These are phyloP conservation scores for Aspergillus ibericus DNA, from an alignment of 2,329 filamentous ascomycete genomes.

Conservation along the genomic window DNA sequence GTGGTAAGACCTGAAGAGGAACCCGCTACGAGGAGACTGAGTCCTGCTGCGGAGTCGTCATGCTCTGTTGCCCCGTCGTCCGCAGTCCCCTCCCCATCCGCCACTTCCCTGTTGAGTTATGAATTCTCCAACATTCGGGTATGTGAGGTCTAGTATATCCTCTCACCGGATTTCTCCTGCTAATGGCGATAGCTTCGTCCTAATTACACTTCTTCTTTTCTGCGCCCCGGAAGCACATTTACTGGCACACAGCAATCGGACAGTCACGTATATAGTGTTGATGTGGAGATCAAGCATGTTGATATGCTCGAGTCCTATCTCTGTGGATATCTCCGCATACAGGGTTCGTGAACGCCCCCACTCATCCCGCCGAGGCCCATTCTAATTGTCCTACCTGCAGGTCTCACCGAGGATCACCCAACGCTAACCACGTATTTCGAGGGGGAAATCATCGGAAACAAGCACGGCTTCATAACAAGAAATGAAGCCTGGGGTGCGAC, in stretches of 20 bases:
- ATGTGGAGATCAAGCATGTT: slow-evolving; percentile 95
- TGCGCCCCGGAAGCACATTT: slow-evolving; percentile 86
- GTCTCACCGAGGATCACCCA: slow-evolving; percentile 90
- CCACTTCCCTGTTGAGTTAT: slow-evolving; percentile 52
- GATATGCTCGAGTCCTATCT: slow-evolving; percentile 92
- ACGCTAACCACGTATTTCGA: slow-evolving; percentile 99
- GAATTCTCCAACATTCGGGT: slow-evolving; percentile 59
- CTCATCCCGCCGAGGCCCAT: neutral
- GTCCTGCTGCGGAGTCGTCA: slow-evolving; percentile 35
- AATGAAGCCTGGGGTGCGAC: slow-evolving; percentile 89
- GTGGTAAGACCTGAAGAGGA: slow-evolving; percentile 34
- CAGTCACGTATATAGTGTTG: slow-evolving; percentile 87
- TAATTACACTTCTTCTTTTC: slow-evolving; percentile 77
- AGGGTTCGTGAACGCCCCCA: slow-evolving; percentile 60
- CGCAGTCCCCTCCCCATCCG: slow-evolving; percentile 34
- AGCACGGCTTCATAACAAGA: slow-evolving; percentile 89
- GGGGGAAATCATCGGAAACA: slow-evolving; percentile 93
- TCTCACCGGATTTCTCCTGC: slow-evolving; percentile 9
- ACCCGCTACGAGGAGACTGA: slow-evolving; percentile 31
- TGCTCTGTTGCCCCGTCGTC: slow-evolving; percentile 28
- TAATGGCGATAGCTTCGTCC: slow-evolving; percentile 63
- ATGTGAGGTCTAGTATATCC: slow-evolving; percentile 20
- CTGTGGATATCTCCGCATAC: slow-evolving; percentile 91
- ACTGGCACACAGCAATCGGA: slow-evolving; percentile 91
- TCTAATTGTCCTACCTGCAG: slow-evolving; percentile 48